Conservation (phyloP, 2,329 filamentous ascomycete species). For the Colletotrichum sp. region DNA sequence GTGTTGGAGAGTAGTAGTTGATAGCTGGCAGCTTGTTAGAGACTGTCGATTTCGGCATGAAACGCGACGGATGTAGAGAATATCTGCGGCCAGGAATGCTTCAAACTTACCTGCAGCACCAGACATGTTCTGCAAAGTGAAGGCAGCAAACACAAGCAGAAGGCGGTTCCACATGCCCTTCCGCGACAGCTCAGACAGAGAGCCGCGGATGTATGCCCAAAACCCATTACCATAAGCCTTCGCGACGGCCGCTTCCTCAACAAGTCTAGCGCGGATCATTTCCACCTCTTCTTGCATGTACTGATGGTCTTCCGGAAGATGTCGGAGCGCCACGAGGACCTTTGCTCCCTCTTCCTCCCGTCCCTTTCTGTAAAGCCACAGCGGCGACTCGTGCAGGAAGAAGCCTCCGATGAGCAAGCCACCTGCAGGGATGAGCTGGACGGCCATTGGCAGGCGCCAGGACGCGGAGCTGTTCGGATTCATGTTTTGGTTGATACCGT, state of each 20-base stretch:
- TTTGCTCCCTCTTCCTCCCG: slow-evolving; percentile 29
- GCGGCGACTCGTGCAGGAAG: slow-evolving; percentile 34
- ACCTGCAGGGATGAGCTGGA: slow-evolving; percentile 49
- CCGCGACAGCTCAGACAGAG: slow-evolving; percentile 36
- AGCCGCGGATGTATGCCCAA: slow-evolving; percentile 38
- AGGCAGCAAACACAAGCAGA: slow-evolving; percentile 39
- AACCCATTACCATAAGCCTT: slow-evolving; percentile 34
- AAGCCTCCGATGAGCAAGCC: slow-evolving; percentile 49
- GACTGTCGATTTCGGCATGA: neutral
- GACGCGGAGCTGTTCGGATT: slow-evolving; percentile 33
- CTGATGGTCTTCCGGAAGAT: slow-evolving; percentile 43
- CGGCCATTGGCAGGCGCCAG: slow-evolving; percentile 56
- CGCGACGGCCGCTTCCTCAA: slow-evolving; percentile 37
- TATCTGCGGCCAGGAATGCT: neutral
- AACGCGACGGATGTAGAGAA: neutral
- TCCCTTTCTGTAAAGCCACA: slow-evolving; percentile 26
- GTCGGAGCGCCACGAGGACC: slow-evolving; percentile 47
- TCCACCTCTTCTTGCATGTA: slow-evolving; percentile 54
- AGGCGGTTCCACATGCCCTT: slow-evolving; percentile 48
- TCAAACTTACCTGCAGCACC: slow-evolving; percentile 38
- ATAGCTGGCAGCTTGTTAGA: slow-evolving; percentile 34
- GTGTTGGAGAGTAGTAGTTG: slow-evolving; percentile 47
- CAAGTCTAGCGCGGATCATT: slow-evolving; percentile 44
- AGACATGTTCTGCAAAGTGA: slow-evolving; percentile 44
- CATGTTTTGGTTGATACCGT: slow-evolving; percentile 47